A percentile compares a stretch with the other conserved stretches of the same genome.
Conservation (phyloP, 176 grass and related monocot species). For the Chrysopogon serrulatus region DNA sequence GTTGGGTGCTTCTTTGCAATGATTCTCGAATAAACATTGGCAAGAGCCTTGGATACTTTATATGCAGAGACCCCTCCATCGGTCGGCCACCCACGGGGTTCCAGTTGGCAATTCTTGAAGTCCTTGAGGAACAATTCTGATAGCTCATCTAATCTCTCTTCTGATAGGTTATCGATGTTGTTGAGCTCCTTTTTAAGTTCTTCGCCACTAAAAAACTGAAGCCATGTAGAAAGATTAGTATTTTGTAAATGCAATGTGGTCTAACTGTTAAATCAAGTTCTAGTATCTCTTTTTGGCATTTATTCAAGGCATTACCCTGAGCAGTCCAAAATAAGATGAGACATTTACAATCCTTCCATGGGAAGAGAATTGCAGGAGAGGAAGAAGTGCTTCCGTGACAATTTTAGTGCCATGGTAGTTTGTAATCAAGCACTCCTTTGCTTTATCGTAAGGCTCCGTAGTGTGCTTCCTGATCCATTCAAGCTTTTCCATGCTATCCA, state of each 20-base stretch:
- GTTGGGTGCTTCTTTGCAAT: slow-evolving; percentile 35
- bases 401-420: slow-evolving; percentile 55
- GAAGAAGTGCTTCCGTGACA: slow-evolving; percentile 43
- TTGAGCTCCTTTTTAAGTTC: neutral
- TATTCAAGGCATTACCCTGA: slow-evolving; percentile 26
- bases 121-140: slow-evolving; percentile 32
- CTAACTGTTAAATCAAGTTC: neutral
- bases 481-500: neutral
- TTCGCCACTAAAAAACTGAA: neutral
- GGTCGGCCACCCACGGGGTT: slow-evolving; percentile 12
- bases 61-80: slow-evolving; percentile 21
- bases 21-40: slow-evolving; percentile 42
- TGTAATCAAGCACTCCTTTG: slow-evolving; percentile 47
- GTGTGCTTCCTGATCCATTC: slow-evolving; percentile 6
- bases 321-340: slow-evolving; percentile 31
- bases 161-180: neutral
- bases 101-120: slow-evolving; percentile 7
- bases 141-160: slow-evolving; percentile 18
- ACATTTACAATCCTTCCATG: slow-evolving; percentile 43
- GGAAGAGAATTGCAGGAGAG: slow-evolving; percentile 38
- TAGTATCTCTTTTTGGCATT: neutral
- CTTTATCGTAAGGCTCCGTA: slow-evolving; percentile 32
- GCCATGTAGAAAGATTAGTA: neutral
- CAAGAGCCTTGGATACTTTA: slow-evolving; percentile 36
- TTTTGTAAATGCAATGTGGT: neutral